Base-by-base conservation (phyloP, 2,329 filamentous ascomycete species). In the Cordyceps cateniannulata region DNA sequence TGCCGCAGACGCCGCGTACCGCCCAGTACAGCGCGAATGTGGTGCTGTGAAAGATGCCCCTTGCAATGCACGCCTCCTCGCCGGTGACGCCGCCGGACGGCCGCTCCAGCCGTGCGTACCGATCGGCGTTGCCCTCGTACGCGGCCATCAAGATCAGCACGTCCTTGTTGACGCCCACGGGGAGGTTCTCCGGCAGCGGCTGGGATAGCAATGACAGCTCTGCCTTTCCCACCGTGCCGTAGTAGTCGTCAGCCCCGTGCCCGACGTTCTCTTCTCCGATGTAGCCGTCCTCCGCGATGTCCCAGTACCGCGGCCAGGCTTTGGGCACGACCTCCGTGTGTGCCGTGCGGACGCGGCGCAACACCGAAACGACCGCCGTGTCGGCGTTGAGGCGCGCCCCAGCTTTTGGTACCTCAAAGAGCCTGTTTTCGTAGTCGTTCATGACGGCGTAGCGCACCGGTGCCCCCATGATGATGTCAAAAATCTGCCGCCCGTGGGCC, bases 111-210 rank as follows among this genome's bases (percentile, higher is more conserved):
- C 75, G 71, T 0, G 60, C 50, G 51, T 77, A 77, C 8, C 74
- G 69, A 50, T 78, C 75, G 9, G 77, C 62, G 40, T 77, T 67
- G 6, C 75, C 75, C 5, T 68, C 57, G 32, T 71, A 76, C 1
- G 74, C 74, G 0, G 75, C 74, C 56, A 70, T 68, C 12, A 68
- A 58, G 29, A 77, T 74, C 7, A 77, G 65, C 2, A 73, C 25
- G 53, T 76, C 70, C 54, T 78, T 78, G 50, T 75, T 67, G 18
- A 42, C 38, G 5, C 70, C 62, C 0, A 66, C 62, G 2, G 75
- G 75, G 9, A 77, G 67, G 58, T 77, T 69, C 1, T 32, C 24
- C 1, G 74, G 75, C 1, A 77, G 65, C 12, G 73, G 73, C 12
- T 18, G 22, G 3, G 10, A 20, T 20, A 57, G 7, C 42, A 62